Conservation (phyloP, 148 eudicot species). For the Dianthus caryophyllus region DNA sequence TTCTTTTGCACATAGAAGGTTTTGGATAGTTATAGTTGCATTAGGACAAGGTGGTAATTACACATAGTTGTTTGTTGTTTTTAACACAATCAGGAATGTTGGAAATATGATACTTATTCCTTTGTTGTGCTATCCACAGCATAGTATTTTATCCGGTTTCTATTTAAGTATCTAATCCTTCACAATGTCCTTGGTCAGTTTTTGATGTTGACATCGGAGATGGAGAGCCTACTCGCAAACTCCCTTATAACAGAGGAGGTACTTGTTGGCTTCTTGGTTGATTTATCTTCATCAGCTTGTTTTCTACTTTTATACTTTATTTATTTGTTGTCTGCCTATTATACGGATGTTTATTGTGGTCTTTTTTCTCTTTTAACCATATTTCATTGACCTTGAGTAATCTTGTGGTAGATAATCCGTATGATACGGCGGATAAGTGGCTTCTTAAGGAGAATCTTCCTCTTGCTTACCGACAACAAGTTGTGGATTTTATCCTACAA, state of each 20-base stretch:
- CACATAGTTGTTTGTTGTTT: not conserved
- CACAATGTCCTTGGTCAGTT: constrained; percentile 37
- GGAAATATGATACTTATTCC: constrained; percentile 2
- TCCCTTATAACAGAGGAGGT: constrained; percentile 96
- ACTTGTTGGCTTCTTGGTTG: constrained; percentile 15
- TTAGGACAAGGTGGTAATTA: not conserved
- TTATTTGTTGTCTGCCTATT: not conserved
- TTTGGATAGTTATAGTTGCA: not conserved
- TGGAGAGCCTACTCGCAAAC: constrained; percentile 86
- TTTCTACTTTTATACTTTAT: not conserved
- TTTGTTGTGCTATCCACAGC: constrained; percentile 3
- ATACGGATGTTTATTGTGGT: constrained; percentile 3
- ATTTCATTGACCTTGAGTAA: constrained; percentile 12
- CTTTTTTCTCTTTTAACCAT: not conserved
- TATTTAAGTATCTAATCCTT: constrained; percentile 13
- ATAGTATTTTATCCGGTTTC: constrained; percentile 1
- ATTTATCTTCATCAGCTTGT: constrained; percentile 4
- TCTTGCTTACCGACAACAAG: constrained; percentile 78
- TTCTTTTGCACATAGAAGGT: not conserved
- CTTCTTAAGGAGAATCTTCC: constrained; percentile 90
- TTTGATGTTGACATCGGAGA: constrained; percentile 98
- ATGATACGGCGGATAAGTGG: constrained; percentile 92
- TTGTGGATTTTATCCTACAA: constrained; percentile 83
- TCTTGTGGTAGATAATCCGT: constrained; percentile 70
- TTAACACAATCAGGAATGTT: not conserved